A percentile compares a stretch with the other conserved stretches of the same genome.
Evolutionary conservation across 1,139 yeast species (phyloP).

Genomic region (Kodamaea sp.): DNA sequence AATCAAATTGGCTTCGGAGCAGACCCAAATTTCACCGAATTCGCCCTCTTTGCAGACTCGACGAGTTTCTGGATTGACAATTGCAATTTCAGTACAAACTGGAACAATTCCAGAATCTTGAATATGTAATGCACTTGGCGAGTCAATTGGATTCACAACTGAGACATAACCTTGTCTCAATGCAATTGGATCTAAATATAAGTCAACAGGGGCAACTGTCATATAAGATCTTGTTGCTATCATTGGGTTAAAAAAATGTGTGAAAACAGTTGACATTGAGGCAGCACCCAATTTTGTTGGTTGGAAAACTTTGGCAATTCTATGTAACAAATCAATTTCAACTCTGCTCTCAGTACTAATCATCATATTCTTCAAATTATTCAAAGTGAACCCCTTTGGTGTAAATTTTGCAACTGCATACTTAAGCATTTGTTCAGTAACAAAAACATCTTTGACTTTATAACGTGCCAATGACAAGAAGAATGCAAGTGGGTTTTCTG

Average conservation of each 20-base stretch:
- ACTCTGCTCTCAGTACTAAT: constrained; percentile 78
- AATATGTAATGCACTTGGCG: constrained; percentile 65
- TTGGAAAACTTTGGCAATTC: constrained; percentile 60
- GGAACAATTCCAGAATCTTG: constrained; percentile 98
- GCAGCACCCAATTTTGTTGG: constrained; percentile 64
- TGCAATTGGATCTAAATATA: constrained; percentile 84
- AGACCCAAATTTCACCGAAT: constrained; percentile 96
- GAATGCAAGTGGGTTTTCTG: constrained; percentile 70
- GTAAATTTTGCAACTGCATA: constrained; percentile 63
- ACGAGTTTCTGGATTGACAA: constrained; percentile 90
- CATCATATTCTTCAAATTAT: constrained; percentile 76
- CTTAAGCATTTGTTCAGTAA: constrained; percentile 80
- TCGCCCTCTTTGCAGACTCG: constrained; percentile 85
- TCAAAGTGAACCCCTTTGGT: constrained; percentile 64
- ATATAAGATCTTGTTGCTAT: constrained; percentile 82
- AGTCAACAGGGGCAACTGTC: constrained; percentile 83
- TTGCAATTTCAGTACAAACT: constrained; percentile 87
- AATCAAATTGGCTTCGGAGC: constrained; percentile 76
- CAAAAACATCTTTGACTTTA: constrained; percentile 81
- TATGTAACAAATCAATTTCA: constrained; percentile 54
- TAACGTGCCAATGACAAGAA: constrained; percentile 70
- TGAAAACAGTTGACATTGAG: constrained; percentile 73
- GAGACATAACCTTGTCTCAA: constrained; percentile 84
- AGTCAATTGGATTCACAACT: constrained; percentile 69
- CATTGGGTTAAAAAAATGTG: constrained; percentile 78